Evolutionary conservation across 805 yeast genomes (phyloP).

Genomic region (Wickerhamomyces mucosus): DNA sequence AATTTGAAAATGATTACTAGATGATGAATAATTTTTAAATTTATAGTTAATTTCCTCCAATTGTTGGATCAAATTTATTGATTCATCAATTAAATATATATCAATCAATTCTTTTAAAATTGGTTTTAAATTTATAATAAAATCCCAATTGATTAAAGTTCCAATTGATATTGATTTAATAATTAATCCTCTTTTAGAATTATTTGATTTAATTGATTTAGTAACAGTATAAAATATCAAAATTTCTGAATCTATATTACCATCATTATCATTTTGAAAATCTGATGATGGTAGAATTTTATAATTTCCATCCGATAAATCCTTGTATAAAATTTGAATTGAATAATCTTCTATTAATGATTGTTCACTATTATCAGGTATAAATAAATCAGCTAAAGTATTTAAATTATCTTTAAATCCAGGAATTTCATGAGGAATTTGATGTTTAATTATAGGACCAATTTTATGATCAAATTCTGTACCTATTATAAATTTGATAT

Average conservation of each 20-base stretch:
- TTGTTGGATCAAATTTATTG: no score
- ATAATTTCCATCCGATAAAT: conserved; percentile 20
- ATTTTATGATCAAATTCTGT: conserved; percentile 74
- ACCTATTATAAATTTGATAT: conserved; percentile 51
- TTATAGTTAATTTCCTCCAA: no score
- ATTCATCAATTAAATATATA: no score
- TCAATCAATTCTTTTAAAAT: no score
- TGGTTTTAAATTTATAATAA: no score
- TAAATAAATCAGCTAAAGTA: conserved; percentile 44
- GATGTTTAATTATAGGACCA: conserved; percentile 60
- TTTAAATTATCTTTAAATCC: conserved; percentile 25
- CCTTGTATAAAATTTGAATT: conserved; percentile 39
- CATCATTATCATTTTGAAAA: conserved; percentile 8
- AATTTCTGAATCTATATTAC: conserved; percentile 24
- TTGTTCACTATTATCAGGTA: conserved; percentile 51
- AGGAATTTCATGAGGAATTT: conserved; percentile 40
- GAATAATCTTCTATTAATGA: conserved; percentile 51
- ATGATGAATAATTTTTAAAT: conserved; percentile 8
- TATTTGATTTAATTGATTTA: conserved; percentile 32
- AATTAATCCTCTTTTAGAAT: conserved; percentile 43
- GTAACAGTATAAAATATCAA: conserved; percentile 50
- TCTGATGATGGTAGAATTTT: conserved; percentile 13
- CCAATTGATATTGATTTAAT: conserved; percentile 53
- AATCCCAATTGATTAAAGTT: no score
- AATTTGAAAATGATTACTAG: conserved; percentile 11